These are phyloP conservation scores for Pestalotiopsis fici DNA, from an alignment of 2,329 filamentous ascomycete genomes.

Conservation along the genomic window DNA sequence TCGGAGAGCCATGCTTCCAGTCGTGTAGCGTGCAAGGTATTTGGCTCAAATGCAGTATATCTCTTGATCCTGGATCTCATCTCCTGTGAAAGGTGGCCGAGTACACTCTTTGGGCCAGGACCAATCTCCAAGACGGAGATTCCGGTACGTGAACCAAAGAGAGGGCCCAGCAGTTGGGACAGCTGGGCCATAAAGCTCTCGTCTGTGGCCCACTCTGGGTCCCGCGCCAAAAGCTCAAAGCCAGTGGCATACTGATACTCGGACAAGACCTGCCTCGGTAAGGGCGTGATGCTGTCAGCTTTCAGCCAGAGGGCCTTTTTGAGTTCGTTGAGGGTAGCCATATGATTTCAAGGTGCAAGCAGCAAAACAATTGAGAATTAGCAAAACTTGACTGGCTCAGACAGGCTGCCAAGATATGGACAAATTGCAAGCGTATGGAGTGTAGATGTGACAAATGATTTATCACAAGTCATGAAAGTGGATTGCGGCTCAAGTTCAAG, in stretches of 20 bases:
- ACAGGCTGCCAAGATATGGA: no score
- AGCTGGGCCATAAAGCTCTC: slow-evolving; percentile 53
- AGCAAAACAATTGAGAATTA: neutral
- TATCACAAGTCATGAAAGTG: no score
- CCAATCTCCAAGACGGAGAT: slow-evolving; percentile 62
- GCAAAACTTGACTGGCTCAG: no score
- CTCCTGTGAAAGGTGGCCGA: slow-evolving; percentile 46
- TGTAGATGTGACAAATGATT: no score
- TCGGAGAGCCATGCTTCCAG: slow-evolving; percentile 44
- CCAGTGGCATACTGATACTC: slow-evolving; percentile 50
- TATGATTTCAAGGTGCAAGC: slow-evolving; percentile 17
- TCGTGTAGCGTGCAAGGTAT: slow-evolving; percentile 40
- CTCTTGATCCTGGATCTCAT: slow-evolving; percentile 43
- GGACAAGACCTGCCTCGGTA: slow-evolving; percentile 36
- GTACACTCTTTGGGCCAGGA: slow-evolving; percentile 56
- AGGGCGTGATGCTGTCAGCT: slow-evolving; percentile 26
- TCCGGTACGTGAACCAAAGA: slow-evolving; percentile 38
- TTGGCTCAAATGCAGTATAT: slow-evolving; percentile 59
- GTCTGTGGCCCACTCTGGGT: slow-evolving; percentile 40
- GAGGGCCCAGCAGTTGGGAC: slow-evolving; percentile 36
- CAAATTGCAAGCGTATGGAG: no score
- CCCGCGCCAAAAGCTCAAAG: slow-evolving; percentile 42
- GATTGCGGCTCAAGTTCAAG: no score
- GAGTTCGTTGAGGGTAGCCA: slow-evolving; percentile 45
- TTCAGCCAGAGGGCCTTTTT: slow-evolving; percentile 36